These are phyloP conservation scores for Tylopilus intermedius DNA, from an alignment of 768 basidiomycete genomes.

Conservation along the genomic window DNA sequence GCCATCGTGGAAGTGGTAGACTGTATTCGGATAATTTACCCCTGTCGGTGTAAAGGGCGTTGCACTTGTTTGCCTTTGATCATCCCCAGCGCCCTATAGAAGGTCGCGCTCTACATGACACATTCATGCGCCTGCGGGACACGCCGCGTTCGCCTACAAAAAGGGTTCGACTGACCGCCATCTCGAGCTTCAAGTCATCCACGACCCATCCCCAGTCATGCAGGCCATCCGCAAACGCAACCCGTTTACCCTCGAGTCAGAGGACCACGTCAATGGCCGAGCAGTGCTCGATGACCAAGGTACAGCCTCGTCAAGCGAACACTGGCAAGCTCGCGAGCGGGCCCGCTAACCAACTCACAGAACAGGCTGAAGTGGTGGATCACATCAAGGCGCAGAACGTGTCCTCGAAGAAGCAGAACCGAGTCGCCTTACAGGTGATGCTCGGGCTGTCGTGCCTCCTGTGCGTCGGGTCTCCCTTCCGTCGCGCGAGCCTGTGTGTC, in stretches of 20 bases:
- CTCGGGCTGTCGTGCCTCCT: slow-evolving; percentile 43
- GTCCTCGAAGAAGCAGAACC: slow-evolving; percentile 38
- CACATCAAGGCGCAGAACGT: slow-evolving; percentile 42
- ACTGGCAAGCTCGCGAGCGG: not conserved
- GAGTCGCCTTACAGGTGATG: slow-evolving; percentile 36
- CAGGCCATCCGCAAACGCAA: slow-evolving; percentile 39
- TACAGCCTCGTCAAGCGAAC: slow-evolving; percentile 11
- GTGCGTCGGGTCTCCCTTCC: slow-evolving; percentile 33
- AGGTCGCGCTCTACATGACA: not conserved
- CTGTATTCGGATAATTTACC: slow-evolving; percentile 12
- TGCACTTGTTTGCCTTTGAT: no score
- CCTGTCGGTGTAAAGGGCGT: slow-evolving; percentile 2
- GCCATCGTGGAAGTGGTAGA: slow-evolving; percentile 16
- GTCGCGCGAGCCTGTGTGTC: not conserved
- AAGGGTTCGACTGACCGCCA: not conserved
- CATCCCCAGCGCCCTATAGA: no score
- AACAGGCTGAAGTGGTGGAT: slow-evolving; percentile 59
- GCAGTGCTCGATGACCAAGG: slow-evolving; percentile 52
- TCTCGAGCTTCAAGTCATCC: not conserved
- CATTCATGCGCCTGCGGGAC: not conserved
- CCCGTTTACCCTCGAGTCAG: slow-evolving; percentile 38
- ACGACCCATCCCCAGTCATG: slow-evolving; percentile 15
- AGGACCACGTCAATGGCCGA: slow-evolving; percentile 27
- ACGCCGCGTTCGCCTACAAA: slow-evolving; percentile 5
- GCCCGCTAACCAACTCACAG: slow-evolving; percentile 30